Evolutionary conservation across 1,284 basidiomycete genomes (phyloP), one percentile per base, ranked within the genome.

Genomic region (Cutaneotrichosporon cutaneum): DNA sequence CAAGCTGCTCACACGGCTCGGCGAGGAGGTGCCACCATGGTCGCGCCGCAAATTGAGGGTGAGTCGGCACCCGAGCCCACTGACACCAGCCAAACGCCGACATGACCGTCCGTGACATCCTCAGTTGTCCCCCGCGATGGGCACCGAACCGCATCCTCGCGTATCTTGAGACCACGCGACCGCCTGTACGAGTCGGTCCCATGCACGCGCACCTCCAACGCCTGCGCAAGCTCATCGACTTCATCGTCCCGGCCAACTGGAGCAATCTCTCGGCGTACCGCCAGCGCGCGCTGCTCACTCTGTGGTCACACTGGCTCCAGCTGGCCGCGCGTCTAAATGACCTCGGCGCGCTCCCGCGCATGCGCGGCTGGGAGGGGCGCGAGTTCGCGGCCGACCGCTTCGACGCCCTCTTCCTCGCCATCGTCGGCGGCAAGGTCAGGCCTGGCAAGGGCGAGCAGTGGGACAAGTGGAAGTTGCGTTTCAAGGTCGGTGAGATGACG

Each of bases 381-480:
- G 39, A 56, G 54, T 44, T 59, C 18, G 52, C 42, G 21, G 51
- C 58, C 8, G 42, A 47, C 21, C 27, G 52, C n/a, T 54, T 59
- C 32, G 35, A 36, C 9, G 21, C 51, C 10, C 51, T 59, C 10
- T 42, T 59, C 26, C 30, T 59, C 9, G 42, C 58, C 9, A 21
- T 54, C 8, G 27, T 56, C 21, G 21, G 44, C 13, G 48, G 48
- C 4, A 51, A 51, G 48, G 48, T 51, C 4, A 30, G 26, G 27
- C 48, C 48, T 18, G 26, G 48, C 27, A 51, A 51, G 48, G 48
- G 48, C 9, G 48, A 51, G 24, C 24, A 51, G 26, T 51, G 48
- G 48, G 24, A 27, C 24, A 51, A 51, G 26, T 51, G 48, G 48
- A 51, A 18, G 27, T 2, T 27, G 27, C 24, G 48, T 6, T 27